phyloP scores from a whole-genome alignment of 805 yeast species.

The Kluyveromyces siamensis region DNA sequence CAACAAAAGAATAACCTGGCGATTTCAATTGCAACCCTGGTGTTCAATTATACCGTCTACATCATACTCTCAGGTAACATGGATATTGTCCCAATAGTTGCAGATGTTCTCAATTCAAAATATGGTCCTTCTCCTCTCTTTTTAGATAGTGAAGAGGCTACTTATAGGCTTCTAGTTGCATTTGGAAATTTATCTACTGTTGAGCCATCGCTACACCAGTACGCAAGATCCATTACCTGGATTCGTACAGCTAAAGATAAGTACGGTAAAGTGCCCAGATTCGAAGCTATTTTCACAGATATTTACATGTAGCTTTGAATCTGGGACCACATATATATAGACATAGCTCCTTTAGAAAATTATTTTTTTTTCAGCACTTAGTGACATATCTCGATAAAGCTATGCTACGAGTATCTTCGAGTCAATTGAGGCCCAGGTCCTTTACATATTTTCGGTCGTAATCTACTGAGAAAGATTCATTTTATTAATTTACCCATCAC shows the following conservation, averaged over 20 bases:
- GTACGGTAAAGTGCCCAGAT: constrained; percentile 16
- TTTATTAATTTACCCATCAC: too few species aligned
- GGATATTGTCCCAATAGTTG: constrained; percentile 24
- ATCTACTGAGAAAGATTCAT: too few species aligned
- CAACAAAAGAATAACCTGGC: constrained; percentile 26
- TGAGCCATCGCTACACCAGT: constrained; percentile 23
- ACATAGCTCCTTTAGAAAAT: background rate
- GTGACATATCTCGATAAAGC: background rate
- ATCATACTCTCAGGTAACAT: constrained; percentile 23
- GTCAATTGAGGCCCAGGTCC: too few species aligned
- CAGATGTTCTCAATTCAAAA: constrained; percentile 22
- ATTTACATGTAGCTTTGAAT: background rate
- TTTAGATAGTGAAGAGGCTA: constrained; percentile 48
- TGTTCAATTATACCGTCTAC: constrained; percentile 40
- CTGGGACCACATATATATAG: background rate
- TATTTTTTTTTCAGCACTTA: background rate
- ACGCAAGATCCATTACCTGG: constrained; percentile 26
- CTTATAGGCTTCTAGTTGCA: constrained; percentile 54
- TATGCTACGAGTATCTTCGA: too few species aligned
- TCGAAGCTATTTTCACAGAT: constrained; percentile 17
- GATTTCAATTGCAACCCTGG: constrained; percentile 40
- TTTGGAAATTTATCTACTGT: constrained; percentile 47
- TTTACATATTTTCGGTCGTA: too few species aligned
- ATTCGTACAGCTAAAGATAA: constrained; percentile 13
- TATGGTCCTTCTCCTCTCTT: constrained; percentile 24